Evolutionary conservation across 495 filamentous ascomycete species (phyloP).

Genomic region (Aspergillus diversus): DNA sequence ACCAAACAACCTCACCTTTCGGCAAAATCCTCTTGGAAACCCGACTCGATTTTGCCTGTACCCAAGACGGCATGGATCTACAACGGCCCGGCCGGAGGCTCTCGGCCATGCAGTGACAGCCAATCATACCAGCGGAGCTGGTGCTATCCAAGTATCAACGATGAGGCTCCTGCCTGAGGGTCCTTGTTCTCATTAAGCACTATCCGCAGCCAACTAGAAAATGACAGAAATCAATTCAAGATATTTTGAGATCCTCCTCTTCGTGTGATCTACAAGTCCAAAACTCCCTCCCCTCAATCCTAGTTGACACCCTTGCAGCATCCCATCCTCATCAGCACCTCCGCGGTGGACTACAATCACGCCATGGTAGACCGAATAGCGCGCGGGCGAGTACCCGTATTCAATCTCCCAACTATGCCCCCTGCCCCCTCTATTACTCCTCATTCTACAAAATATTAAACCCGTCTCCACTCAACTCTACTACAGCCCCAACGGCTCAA

Average conservation of each 20-base stretch:
- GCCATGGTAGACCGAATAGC: not conserved
- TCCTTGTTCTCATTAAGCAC: too few species aligned
- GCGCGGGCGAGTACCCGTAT: not conserved
- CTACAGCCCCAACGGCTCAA: conserved; percentile 9
- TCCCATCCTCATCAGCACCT: not conserved
- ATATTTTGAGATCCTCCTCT: not conserved
- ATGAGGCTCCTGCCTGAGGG: too few species aligned
- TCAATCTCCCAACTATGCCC: not conserved
- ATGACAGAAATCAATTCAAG: too few species aligned
- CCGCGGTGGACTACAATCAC: not conserved
- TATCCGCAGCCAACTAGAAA: too few species aligned
- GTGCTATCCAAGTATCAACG: too few species aligned
- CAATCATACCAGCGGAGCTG: too few species aligned
- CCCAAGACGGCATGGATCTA: too few species aligned
- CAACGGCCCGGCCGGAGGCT: too few species aligned
- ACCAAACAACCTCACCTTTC: too few species aligned
- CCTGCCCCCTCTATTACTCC: not conserved
- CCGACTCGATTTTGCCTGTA: too few species aligned
- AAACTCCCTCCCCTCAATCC: not conserved
- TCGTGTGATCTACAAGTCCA: not conserved
- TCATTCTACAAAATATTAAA: not conserved
- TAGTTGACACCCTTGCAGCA: not conserved
- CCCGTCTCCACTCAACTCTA: not conserved
- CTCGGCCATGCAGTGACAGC: too few species aligned
- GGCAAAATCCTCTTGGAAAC: too few species aligned